Base-by-base conservation (phyloP, 306 rosid genomes). In the Corylus heterophylla region DNA sequence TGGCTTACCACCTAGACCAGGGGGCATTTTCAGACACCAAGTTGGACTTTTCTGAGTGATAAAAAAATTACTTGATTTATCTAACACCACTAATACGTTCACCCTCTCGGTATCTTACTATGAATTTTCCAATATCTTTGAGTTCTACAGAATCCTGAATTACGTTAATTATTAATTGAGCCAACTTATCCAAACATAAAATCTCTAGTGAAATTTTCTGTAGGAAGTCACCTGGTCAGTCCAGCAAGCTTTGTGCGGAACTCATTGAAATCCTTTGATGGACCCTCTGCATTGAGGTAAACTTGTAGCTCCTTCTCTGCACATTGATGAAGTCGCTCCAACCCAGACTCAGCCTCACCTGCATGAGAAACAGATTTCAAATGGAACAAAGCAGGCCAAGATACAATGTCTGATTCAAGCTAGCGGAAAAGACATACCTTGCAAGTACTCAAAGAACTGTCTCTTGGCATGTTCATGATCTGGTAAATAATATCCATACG, bases 401-500 rank as follows among this genome's bases (percentile, higher is more conserved):
- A 37, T 9, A 25, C 17, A 42, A 42, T 18, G 27, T 39, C 72
- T 39, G 72, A 16, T 68, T 68, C 72, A 42, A 68, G 72, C 72
- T 68, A 29, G 72, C 3, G 8, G 8, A 68, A 67, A 37, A 3
- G 13, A 18, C 51, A 4, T 78, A 92, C 97, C 92, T 89, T 92
- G 93, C 79, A 88, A 79, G 81, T 92, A 92, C 85, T 92, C 97
- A 76, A 92, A 88, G 81, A 92, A 84, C 82, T 83, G 89, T 71
- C 88, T 92, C 84, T 87, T 92, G 1, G 88, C 93, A 47, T 81
- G 85, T 71, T 92, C 94, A 54, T 78, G 83, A 80, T 92, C 98
- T 0, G 93, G 94, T 83, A 94, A 83, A 84, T 92, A 94, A 88
- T 81, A 94, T 49, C 98, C 98, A 72, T 94, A 94, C 8, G 98